Conservation (phyloP, 2,329 filamentous ascomycete genomes). For the Talaromyces rugulosus region DNA sequence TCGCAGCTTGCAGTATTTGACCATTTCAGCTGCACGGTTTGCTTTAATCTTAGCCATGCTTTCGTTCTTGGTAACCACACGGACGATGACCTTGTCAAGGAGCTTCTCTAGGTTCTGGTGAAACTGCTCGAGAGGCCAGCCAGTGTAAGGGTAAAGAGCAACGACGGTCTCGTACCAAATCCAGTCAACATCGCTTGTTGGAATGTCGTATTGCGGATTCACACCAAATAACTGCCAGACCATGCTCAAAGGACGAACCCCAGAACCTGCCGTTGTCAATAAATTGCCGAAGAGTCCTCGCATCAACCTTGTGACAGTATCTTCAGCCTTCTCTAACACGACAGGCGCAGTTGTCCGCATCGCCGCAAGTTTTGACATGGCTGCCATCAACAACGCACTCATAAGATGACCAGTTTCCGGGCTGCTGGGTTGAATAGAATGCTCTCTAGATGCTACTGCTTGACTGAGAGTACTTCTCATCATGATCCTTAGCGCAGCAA, state of each 20-base stretch:
- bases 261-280: slow-evolving; percentile 23
- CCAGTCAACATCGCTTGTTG: not conserved
- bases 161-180: slow-evolving; percentile 5
- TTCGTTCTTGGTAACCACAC: slow-evolving; percentile 8
- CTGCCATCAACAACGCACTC: slow-evolving; percentile 18
- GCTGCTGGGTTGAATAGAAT: slow-evolving; percentile 1
- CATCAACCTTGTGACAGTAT: slow-evolving; percentile 25
- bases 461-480: slow-evolving; percentile 10
- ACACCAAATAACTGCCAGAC: slow-evolving; percentile 10
- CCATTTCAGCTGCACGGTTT: slow-evolving; percentile 7
- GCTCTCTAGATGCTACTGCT: slow-evolving; percentile 8
- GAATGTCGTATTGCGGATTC: slow-evolving; percentile 9
- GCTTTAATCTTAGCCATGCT: slow-evolving; percentile 1
- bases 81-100: slow-evolving; percentile 6
- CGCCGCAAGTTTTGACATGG: slow-evolving; percentile 21
- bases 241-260: slow-evolving; percentile 13
- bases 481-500: slow-evolving; percentile 4
- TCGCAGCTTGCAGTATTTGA: slow-evolving; percentile 7
- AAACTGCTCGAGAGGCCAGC: slow-evolving; percentile 3
- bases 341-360: slow-evolving; percentile 6
- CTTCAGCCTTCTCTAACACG: slow-evolving; percentile 2
- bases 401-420: slow-evolving; percentile 6
- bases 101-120: slow-evolving; percentile 6
- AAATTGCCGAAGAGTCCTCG: slow-evolving; percentile 25
- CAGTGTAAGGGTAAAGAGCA: slow-evolving; percentile 3